phyloP scores from a whole-genome alignment of 1,139 yeast genomes.

The Martiniozyma asiatica region DNA sequence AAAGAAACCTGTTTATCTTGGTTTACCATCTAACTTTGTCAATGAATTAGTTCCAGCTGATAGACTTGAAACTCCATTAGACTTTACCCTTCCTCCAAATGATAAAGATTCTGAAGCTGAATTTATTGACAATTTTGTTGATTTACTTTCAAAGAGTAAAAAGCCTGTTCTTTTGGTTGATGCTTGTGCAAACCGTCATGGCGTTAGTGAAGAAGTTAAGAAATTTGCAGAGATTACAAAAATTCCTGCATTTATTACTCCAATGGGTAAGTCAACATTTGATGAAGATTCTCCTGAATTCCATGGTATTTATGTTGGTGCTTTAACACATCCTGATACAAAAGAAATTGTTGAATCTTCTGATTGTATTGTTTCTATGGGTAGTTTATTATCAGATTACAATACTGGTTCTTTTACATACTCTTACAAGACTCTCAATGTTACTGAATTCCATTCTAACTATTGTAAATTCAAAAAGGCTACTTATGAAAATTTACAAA shows the following conservation, averaged over 20 bases:
- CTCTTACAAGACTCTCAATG: slow-evolving; percentile 65
- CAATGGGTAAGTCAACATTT: slow-evolving; percentile 81
- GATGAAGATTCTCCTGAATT: slow-evolving; percentile 66
- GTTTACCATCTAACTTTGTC: slow-evolving; percentile 72
- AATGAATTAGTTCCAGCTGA: slow-evolving; percentile 53
- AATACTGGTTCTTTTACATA: slow-evolving; percentile 85
- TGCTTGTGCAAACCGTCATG: slow-evolving; percentile 79
- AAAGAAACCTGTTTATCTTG: slow-evolving; percentile 79
- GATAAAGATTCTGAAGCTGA: slow-evolving; percentile 63
- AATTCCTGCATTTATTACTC: slow-evolving; percentile 78
- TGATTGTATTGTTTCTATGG: slow-evolving; percentile 67
- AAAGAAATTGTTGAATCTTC: slow-evolving; percentile 66
- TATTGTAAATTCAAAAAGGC: slow-evolving; percentile 69
- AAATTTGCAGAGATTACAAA: slow-evolving; percentile 56
- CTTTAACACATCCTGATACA: slow-evolving; percentile 64
- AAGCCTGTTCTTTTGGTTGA: slow-evolving; percentile 73
- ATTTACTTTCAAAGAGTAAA: slow-evolving; percentile 41
- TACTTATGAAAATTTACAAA: slow-evolving; percentile 64
- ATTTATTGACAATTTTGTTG: slow-evolving; percentile 46
- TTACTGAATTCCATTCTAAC: slow-evolving; percentile 85
- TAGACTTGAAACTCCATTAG: slow-evolving; percentile 39
- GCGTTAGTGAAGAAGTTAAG: slow-evolving; percentile 49
- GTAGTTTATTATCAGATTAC: slow-evolving; percentile 78
- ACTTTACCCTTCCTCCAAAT: slow-evolving; percentile 48
- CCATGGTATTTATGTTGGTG: slow-evolving; percentile 83